Evolutionary conservation across 805 yeast species (phyloP).

Genomic region (Starmerella stellata): DNA sequence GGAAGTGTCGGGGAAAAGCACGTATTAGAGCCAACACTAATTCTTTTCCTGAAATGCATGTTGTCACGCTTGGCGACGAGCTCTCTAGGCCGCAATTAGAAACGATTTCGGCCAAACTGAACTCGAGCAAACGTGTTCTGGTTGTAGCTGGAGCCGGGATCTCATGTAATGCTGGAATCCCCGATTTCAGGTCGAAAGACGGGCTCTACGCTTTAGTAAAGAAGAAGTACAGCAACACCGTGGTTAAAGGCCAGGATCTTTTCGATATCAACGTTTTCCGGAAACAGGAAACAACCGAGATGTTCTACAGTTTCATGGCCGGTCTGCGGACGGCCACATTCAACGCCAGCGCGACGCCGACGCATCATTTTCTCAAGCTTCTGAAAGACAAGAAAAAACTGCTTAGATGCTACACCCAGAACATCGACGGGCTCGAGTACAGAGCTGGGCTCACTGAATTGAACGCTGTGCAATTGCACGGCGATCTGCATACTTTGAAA

Average conservation of each 20-base stretch:
- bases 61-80: background rate
- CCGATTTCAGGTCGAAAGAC: conserved; percentile 72
- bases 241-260: conserved; percentile 72
- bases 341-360: conserved; percentile 60
- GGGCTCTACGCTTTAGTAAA: conserved; percentile 70
- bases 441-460: conserved; percentile 39
- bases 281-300: conserved; percentile 40
- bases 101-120: conserved; percentile 11
- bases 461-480: conserved; percentile 60
- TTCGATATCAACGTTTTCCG: conserved; percentile 75
- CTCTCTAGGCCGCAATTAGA: background rate
- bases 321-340: conserved; percentile 45
- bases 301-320: conserved; percentile 86
- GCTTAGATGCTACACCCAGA: conserved; percentile 80
- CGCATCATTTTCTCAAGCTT: conserved; percentile 55
- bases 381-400: conserved; percentile 47
- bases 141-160: conserved; percentile 91
- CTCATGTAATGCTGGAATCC: conserved; percentile 92
- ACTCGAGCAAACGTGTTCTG: conserved; percentile 24
- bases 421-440: conserved; percentile 76
- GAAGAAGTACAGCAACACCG: conserved; percentile 36
- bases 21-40: too few relatives aligned
- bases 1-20: too few relatives aligned
- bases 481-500: conserved; percentile 56
- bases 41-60: background rate